Percentiles rank a stretch among this genome's conserved stretches.
Conservation (phyloP, 805 yeast genomes). For the Komagataella pseudopastoris region DNA sequence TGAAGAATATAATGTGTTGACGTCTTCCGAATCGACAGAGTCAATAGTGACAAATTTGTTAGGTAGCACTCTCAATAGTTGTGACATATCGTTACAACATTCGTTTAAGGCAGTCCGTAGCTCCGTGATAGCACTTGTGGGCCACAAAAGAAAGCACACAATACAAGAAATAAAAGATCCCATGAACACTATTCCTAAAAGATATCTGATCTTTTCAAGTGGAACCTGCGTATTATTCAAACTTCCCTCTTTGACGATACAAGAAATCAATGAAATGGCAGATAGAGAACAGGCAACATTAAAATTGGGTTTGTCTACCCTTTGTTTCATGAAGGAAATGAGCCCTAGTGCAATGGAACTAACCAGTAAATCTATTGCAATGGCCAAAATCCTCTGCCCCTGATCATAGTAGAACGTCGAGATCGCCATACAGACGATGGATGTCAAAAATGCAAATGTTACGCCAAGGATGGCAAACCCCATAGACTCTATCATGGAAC, state of each 20-base stretch:
- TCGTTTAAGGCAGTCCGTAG: conserved; percentile 34
- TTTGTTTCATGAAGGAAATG: conserved; percentile 58
- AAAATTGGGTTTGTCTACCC: conserved; percentile 52
- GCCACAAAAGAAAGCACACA: conserved; percentile 53
- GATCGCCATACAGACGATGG: conserved; percentile 35
- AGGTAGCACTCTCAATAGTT: conserved; percentile 29
- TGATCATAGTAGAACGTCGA: conserved; percentile 30
- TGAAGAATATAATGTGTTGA: conserved; percentile 17
- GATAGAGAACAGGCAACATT: conserved; percentile 75
- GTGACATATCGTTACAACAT: conserved; percentile 38
- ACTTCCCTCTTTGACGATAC: conserved; percentile 64
- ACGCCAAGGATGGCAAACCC: conserved; percentile 45
- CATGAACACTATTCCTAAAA: conserved; percentile 39
- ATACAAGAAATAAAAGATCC: conserved; percentile 51
- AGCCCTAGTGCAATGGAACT: conserved; percentile 46
- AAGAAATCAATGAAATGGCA: conserved; percentile 55
- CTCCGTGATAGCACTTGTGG: conserved; percentile 36
- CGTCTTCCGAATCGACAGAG: conserved; percentile 25
- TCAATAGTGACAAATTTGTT: conserved; percentile 37
- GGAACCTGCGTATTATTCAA: conserved; percentile 47
- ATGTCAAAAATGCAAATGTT: conserved; percentile 35
- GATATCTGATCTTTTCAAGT: conserved; percentile 33
- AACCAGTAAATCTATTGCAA: conserved; percentile 36
- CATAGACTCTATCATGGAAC: conserved; percentile 68
- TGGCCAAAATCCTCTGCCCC: conserved; percentile 35